Conservation (phyloP, 805 yeast genomes). For the Sporopachydermia lactativora region DNA sequence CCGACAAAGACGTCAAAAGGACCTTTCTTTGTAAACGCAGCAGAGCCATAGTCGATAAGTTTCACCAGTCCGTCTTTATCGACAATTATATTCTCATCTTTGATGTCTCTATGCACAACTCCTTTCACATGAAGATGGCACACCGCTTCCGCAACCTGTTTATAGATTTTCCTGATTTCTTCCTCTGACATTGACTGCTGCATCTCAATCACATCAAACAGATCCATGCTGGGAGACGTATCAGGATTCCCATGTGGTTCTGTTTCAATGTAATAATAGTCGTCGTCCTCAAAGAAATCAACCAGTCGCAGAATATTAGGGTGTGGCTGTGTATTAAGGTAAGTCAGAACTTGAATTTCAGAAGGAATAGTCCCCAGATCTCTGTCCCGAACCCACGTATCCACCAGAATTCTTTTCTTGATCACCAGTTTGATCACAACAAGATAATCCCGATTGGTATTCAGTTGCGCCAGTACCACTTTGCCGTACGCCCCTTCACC, state of each 20-base stretch:
- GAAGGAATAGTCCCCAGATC: conserved; percentile 86
- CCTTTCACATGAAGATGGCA: conserved; percentile 75
- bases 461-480: conserved; percentile 67
- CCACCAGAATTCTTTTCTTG: conserved; percentile 86
- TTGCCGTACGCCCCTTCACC: conserved; percentile 98
- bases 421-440: conserved; percentile 81
- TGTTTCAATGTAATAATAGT: conserved; percentile 81
- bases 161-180: conserved; percentile 67
- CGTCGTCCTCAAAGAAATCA: conserved; percentile 88
- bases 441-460: conserved; percentile 43
- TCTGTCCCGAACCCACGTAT: conserved; percentile 94
- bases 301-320: conserved; percentile 75
- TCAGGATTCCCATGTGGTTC: conserved; percentile 60
- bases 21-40: conserved; percentile 80
- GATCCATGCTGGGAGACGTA: conserved; percentile 76
- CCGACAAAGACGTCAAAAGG: conserved; percentile 98
- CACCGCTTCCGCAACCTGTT: conserved; percentile 67
- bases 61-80: conserved; percentile 65
- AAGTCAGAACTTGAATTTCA: conserved; percentile 89
- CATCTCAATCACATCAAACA: conserved; percentile 84
- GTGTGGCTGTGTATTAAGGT: conserved; percentile 64
- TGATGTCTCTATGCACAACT: conserved; percentile 86
- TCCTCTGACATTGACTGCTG: conserved; percentile 66
- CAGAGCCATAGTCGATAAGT: conserved; percentile 89
- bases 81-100: conserved; percentile 87